Evolutionary conservation across 2,329 filamentous ascomycete species (phyloP).

Genomic region (Sporothrix protearum): DNA sequence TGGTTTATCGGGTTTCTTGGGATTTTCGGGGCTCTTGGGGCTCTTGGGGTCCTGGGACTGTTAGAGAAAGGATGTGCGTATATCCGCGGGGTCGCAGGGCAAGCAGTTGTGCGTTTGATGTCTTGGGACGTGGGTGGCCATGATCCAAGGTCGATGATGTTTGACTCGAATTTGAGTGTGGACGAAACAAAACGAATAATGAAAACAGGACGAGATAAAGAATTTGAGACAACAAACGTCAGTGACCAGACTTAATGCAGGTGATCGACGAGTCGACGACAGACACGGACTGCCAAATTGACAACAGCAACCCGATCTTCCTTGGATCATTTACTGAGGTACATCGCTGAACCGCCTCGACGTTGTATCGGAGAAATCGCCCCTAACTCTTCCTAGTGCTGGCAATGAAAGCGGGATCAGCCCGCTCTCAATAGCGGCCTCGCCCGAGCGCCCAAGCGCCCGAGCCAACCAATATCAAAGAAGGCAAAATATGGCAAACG

Average conservation of each 20-base stretch:
- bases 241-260: background rate
- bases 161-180: background rate
- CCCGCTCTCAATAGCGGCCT: constrained; percentile 12
- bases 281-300: background rate
- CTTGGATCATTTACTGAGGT: background rate
- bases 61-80: background rate
- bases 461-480: constrained; percentile 7
- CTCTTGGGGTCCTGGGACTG: background rate
- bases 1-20: no score
- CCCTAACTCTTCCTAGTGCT: background rate
- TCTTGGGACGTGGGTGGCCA: constrained; percentile 7
- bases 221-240: background rate
- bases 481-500: background rate
- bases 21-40: no score
- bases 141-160: background rate
- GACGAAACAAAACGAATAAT: constrained; percentile 2
- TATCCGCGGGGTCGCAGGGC: background rate
- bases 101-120: background rate
- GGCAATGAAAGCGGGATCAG: background rate
- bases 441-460: no score
- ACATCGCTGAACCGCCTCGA: background rate
- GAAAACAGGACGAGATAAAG: background rate
- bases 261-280: background rate
- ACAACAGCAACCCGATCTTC: background rate
- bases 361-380: background rate